Base-by-base conservation (phyloP, 495 filamentous ascomycete genomes). In the Penicillium ochrochloron region DNA sequence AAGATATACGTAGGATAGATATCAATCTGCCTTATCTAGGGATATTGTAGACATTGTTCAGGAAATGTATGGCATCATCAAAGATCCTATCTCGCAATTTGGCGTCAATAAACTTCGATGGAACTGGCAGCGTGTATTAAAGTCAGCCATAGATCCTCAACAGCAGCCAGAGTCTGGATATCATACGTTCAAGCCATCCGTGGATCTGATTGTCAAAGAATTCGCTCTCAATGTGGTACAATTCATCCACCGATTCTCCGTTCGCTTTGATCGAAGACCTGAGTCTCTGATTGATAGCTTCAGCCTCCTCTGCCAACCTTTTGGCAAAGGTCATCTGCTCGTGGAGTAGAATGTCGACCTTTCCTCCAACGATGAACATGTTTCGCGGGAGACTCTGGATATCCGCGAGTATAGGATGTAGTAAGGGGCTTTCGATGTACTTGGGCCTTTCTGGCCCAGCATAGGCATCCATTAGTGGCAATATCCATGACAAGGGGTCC, bases 101-200 rank as follows among this genome's bases (percentile, higher is more conserved):
- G 21, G 21, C 12, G 19, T 48, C 44, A 23, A 48, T 48, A 10
- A 48, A 10, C 21, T 1, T 12, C 2, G 44, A 48, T 3, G 44
- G 44, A 10, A 48, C 44, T 48, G 14, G 42, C 2, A 25, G 10
- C 21, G 2, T 11, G 21, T 3, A 25, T 23, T 12, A 10, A 11
- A 10, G 44, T 48, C 25, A 48, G 44, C 42, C 9, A 0, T 21
- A 15, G 19, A 15, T 46, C 19, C 0, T 14, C 4, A 41, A 19
- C n/a, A 1, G 9, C 9, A 46, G 23, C n/a, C n/a, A 21, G 19
- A 48, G 21, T 12, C 8, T n/a, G 5, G 19, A 14, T 3, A 23
- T 48, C 44, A 48, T 48, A 48, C 44, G 44, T 17, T 48, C 44
- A 12, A 48, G 44, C 44, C 44, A 48, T 48, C 44, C 44, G 25